Conservation (phyloP, 352 stramenopile species). For the Globisporangium spinosum region DNA sequence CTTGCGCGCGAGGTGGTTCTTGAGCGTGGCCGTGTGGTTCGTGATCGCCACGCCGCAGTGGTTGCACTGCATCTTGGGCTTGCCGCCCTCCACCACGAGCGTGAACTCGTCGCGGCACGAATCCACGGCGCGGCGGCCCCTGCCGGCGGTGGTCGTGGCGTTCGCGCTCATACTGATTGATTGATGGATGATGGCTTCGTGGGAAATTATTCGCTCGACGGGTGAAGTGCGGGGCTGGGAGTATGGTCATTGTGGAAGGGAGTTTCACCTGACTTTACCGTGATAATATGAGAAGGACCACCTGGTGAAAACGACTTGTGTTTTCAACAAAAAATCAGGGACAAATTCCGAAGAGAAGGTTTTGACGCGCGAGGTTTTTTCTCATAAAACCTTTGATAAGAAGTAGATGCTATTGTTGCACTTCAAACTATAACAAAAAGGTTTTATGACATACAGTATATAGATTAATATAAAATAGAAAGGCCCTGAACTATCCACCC, state of each 20-base stretch:
- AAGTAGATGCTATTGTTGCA: background rate
- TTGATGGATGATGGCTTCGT: background rate
- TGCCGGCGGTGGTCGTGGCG: background rate
- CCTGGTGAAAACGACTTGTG: background rate
- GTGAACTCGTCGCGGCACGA: constrained; percentile 21
- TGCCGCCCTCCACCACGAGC: constrained; percentile 16
- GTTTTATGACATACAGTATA: background rate
- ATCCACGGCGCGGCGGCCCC: constrained; percentile 13
- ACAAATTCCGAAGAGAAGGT: constrained; percentile 7
- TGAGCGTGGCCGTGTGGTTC: constrained; percentile 21
- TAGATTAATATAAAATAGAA: background rate
- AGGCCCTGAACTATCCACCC: background rate
- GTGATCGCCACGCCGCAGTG: constrained; percentile 18
- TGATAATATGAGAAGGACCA: too few species aligned
- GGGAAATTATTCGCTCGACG: background rate
- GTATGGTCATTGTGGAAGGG: background rate
- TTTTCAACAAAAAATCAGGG: constrained; percentile 4
- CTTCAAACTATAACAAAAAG: background rate
- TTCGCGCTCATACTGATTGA: background rate
- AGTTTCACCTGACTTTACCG: constrained; percentile 8
- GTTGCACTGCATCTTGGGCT: constrained; percentile 23
- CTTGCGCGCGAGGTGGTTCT: constrained; percentile 21
- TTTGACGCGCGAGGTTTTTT: constrained; percentile 10
- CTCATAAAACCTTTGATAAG: background rate
- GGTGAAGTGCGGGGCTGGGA: background rate